phyloP scores from a whole-genome alignment of 208 protist genomes.

The Naegleria lovaniensis region DNA sequence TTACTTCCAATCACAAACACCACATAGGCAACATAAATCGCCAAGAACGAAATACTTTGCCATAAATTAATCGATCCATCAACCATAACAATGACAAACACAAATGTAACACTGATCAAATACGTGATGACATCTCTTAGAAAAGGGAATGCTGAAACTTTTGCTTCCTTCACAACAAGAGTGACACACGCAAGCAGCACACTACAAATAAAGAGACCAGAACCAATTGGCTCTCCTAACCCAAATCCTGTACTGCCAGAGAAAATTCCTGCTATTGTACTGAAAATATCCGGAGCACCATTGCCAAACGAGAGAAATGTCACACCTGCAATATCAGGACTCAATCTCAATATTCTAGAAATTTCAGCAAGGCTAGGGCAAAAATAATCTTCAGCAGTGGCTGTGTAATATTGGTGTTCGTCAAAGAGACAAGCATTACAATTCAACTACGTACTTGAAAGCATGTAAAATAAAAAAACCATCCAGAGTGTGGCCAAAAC shows the following conservation, averaged over 20 bases:
- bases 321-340: conserved; percentile 17
- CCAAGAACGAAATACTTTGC: background rate
- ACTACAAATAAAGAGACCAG: background rate
- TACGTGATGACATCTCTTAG: background rate
- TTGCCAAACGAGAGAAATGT: conserved; percentile 17
- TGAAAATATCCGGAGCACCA: background rate
- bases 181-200: background rate
- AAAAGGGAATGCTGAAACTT: background rate
- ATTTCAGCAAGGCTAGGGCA: conserved; percentile 1
- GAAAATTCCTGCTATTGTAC: background rate
- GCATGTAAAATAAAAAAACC: background rate
- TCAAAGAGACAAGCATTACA: background rate
- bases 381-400: conserved; percentile 10
- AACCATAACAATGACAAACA: background rate
- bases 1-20: background rate
- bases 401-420: background rate
- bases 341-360: background rate
- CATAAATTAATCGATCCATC: background rate
- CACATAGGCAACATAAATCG: conserved; percentile 11
- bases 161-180: background rate
- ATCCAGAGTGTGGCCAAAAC: background rate
- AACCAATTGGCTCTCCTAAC: background rate
- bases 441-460: background rate
- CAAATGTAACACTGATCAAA: background rate
- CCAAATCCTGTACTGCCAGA: conserved; percentile 8